phyloP scores from a whole-genome alignment of 495 filamentous ascomycete genomes.

The Penicillium nucicola region DNA sequence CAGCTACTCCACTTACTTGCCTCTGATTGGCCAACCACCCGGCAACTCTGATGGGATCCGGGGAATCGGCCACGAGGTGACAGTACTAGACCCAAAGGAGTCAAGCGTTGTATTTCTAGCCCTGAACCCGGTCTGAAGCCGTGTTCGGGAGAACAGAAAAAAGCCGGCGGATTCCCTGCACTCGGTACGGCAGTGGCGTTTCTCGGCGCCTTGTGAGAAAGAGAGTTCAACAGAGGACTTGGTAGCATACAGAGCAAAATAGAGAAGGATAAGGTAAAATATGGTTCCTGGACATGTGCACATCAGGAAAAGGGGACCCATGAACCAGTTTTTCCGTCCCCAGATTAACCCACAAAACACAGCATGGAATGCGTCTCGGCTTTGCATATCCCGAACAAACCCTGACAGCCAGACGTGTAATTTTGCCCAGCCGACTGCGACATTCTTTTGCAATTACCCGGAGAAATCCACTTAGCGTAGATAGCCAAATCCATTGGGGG shows the following conservation, averaged over 20 bases:
- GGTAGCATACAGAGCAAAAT: background rate
- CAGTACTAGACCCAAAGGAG: conserved; percentile 7
- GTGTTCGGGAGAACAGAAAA: conserved; percentile 9
- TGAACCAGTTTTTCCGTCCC: background rate
- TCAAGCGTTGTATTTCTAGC: conserved; percentile 6
- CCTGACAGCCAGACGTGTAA: background rate
- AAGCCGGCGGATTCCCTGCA: conserved; percentile 5
- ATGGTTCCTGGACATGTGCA: background rate
- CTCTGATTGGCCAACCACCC: conserved; percentile 11
- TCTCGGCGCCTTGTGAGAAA: background rate
- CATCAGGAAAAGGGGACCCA: background rate
- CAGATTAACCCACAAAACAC: conserved; percentile 3
- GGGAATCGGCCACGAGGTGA: conserved; percentile 22
- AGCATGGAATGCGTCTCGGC: background rate
- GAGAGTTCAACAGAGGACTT: background rate
- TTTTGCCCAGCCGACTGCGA: background rate
- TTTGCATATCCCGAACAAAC: background rate
- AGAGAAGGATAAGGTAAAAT: background rate
- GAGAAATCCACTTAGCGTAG: background rate
- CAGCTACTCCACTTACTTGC: no score
- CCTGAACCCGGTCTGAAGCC: conserved; percentile 10
- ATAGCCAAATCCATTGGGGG: background rate
- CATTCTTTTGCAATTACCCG: conserved; percentile 1
- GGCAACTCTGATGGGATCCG: conserved; percentile 19
- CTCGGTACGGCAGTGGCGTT: conserved; percentile 12